Base-by-base conservation (phyloP, 345 rosid genomes). In the Syzygium aromaticum region DNA sequence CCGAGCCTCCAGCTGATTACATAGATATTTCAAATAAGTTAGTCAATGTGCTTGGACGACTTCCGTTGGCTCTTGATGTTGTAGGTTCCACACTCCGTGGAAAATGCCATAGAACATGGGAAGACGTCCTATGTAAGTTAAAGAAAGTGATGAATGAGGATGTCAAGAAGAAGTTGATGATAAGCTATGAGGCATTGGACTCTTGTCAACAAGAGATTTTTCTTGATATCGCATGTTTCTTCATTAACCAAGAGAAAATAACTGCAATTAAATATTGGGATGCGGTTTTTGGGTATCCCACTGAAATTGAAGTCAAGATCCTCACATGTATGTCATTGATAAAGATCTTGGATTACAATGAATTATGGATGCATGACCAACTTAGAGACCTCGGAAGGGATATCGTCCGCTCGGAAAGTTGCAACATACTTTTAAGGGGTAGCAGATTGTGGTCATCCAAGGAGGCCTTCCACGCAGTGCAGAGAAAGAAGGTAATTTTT, bases 21-120 rank as follows among this genome's bases (percentile, higher is more conserved):
- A 8, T 33, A 3, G 40, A n/a, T 54, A 54, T 85, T 0, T 0
- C 28, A 7, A 0, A 11, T 0, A 0, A 52, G 51, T 7, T 52
- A 27, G 0, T 52, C 63, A 38, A 85, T 28, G 25, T 7, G 0
- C 43, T 85, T 10, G 86, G 61, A 54, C 8, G 51, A 53, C 51
- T 52, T 52, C 33, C 85, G 0, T 52, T 52, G 38, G 80, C 25
- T 67, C 46, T 67, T 3, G 8, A 67, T 17, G 80, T 67, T 0
- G 0, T 67, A 8, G 57, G 57, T 33, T 52, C 23, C 0, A 52
- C 85, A 1, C 40, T 54, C 3, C 23, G 3, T n/a, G 80, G 80
- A 33, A 30, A 4, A 67, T 33, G 13, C 46, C 25, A 0, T 17
- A 67, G 12, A 0, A 33, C 25, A 17, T 67, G 80, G 80, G 46